Base-by-base conservation (phyloP, 768 basidiomycete species). In the Vararia minispora region DNA sequence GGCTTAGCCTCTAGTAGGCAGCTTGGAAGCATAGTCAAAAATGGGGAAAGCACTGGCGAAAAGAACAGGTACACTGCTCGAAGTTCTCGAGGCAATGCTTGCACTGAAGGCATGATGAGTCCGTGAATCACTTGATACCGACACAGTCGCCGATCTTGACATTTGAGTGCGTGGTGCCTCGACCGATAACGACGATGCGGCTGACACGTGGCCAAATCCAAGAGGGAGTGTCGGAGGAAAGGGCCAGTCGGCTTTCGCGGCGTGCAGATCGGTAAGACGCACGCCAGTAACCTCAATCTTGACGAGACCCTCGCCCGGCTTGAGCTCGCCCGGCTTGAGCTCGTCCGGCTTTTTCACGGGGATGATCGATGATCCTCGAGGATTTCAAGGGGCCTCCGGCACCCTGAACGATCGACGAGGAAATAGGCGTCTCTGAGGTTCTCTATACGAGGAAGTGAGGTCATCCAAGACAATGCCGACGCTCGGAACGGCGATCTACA, bases 211-310 rank as follows among this genome's bases (percentile, higher is more conserved):
- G 0, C 89, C 85, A 12, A 84, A 83, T 40, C 87, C 72, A 33
- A 87, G 71, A 0, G 80, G 81, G 1, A 65, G 65, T 37, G 64
- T 71, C 24, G 74, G 65, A 13, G 67, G 57, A 8, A 84, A 40
- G 1, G 89, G 89, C 90, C 90, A 91, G 54, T 91, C 89, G 32
- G 71, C 74, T 27, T 70, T 58, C 26, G 72, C 72, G 20, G 79
- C 79, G 50, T 89, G 87, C 11, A 86, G 68, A 51, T 89, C 87
- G 3, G 81, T 84, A 53, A 88, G 85, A 60, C 87, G 89, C n/a
- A 88, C 84, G 39, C 86, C 86, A 5, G 80, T 77, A 60, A 73
- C 79, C 24, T 69, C 66, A 52, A 89, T 65, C 58, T 82, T 79
- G 56, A 89, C 64, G 46, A 88, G 75, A 52, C 79, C 82, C 58